Percentiles rank a stretch among this genome's conserved stretches.
Evolutionary conservation across 495 filamentous ascomycete species (phyloP).

Genomic region (Neurospora discreta): DNA sequence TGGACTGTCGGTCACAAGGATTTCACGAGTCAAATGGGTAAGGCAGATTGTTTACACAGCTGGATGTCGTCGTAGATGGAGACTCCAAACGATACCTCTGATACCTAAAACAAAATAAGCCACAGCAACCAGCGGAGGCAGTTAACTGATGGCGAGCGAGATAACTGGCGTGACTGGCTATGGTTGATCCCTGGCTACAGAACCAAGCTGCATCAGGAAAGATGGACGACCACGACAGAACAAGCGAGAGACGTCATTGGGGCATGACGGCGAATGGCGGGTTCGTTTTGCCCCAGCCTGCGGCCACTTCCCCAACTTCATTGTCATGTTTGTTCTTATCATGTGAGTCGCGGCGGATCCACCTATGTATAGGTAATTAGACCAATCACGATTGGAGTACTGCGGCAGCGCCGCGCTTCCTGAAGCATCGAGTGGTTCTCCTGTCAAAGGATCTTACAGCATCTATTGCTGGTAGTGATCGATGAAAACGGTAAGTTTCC

Average conservation of each 20-base stretch:
- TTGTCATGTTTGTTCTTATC: background rate
- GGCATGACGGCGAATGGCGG: background rate
- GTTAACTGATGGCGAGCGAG: background rate
- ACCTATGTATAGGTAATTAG: background rate
- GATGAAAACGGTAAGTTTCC: too few species aligned
- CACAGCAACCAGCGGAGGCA: background rate
- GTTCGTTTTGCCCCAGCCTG: background rate
- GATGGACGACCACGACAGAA: background rate
- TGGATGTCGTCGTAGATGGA: background rate
- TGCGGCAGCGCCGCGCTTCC: background rate
- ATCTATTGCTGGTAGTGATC: background rate
- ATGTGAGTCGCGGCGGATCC: background rate
- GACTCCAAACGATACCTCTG: background rate
- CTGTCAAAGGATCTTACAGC: background rate
- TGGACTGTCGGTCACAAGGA: background rate
- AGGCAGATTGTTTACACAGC: background rate
- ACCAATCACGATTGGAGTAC: background rate
- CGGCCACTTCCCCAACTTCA: background rate
- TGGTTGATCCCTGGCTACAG: background rate
- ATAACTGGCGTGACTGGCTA: background rate
- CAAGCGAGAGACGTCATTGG: background rate
- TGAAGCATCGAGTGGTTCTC: background rate
- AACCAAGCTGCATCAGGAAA: background rate
- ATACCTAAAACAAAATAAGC: background rate
- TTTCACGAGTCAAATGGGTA: background rate